Evolutionary conservation across 805 yeast species (phyloP).

Genomic region (Ogataea dorogensis): DNA sequence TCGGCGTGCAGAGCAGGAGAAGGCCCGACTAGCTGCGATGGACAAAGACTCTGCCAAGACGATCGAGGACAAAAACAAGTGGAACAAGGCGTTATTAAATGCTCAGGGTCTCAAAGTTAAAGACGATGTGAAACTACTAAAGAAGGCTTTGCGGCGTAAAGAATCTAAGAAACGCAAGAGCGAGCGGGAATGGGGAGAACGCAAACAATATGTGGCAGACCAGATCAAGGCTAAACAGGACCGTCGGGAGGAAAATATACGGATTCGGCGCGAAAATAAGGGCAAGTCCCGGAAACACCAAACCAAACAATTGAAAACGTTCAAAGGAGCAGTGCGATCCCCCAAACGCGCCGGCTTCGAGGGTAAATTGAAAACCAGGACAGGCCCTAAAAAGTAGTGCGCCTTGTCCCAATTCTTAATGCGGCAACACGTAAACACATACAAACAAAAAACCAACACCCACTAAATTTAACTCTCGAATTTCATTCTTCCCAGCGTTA

Average conservation of each 20-base stretch:
- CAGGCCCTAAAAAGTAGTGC: background rate
- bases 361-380: slow-evolving; percentile 43
- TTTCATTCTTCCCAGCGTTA: too few relatives aligned
- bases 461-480: slow-evolving; percentile 4
- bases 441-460: slow-evolving; percentile 2
- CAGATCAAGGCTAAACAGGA: slow-evolving; percentile 72
- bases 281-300: slow-evolving; percentile 76
- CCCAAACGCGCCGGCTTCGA: slow-evolving; percentile 83
- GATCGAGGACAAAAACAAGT: slow-evolving; percentile 68
- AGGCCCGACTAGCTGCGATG: slow-evolving; percentile 55
- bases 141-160: slow-evolving; percentile 80
- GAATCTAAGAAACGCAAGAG: slow-evolving; percentile 82
- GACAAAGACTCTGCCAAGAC: slow-evolving; percentile 61
- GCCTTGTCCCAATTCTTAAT: slow-evolving; percentile 3
- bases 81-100: slow-evolving; percentile 81
- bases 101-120: slow-evolving; percentile 87
- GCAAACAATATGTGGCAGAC: slow-evolving; percentile 76
- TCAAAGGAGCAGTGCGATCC: slow-evolving; percentile 50
- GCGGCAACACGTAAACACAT: slow-evolving; percentile 14
- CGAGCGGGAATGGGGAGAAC: slow-evolving; percentile 88
- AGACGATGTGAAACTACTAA: slow-evolving; percentile 85
- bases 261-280: slow-evolving; percentile 80
- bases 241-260: slow-evolving; percentile 89
- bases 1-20: slow-evolving; percentile 69
- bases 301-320: slow-evolving; percentile 62